Base-by-base conservation (phyloP, 129 eudicot genomes). In the Helianthus tuberosus region DNA sequence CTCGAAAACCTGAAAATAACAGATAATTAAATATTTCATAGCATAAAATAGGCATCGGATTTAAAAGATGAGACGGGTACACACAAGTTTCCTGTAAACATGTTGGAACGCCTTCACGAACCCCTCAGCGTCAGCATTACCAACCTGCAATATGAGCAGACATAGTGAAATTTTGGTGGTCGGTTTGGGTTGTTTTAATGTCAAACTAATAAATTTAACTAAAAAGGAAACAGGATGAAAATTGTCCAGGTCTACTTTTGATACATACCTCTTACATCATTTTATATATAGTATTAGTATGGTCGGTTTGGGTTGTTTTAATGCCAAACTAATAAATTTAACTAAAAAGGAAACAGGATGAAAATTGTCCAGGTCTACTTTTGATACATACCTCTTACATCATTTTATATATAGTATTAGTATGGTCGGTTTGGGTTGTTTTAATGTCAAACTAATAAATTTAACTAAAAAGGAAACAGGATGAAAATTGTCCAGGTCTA, bases 81-180 rank as follows among this genome's bases (percentile, higher is more conserved):
- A 53, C 62, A 92, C 97, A 53, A 92, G 97, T 74, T 87, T 89
- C 77, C 75, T 68, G 55, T 92, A 85, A 46, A 83, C 86, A 63
- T 81, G 87, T 74, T 87, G 89, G 76, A 92, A 92, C 36, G 89
- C 89, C 85, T 92, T 84, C 72, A 91, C 92, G 55, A 92, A 92
- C 68, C 75, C 81, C 74, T 87, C 91, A 50, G 96, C 98, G 52
- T 89, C 91, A 25, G 94, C 75, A 69, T 91, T 50, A 41, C 89
- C 89, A 49, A 89, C 82, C 98, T 89, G 79, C 17, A 67, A 66
- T 52, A 77, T 38, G 9, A 60, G 47, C 32, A 58, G 36, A 59
- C 36, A 50, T 17, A 14, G 52, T 64, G 51, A 64, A 60, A 64
- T 36, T 36, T 25, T 58, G 7, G 23, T 29, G 64, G 25, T 58